phyloP scores from a whole-genome alignment of 805 yeast species.

The Ogataea sp. region DNA sequence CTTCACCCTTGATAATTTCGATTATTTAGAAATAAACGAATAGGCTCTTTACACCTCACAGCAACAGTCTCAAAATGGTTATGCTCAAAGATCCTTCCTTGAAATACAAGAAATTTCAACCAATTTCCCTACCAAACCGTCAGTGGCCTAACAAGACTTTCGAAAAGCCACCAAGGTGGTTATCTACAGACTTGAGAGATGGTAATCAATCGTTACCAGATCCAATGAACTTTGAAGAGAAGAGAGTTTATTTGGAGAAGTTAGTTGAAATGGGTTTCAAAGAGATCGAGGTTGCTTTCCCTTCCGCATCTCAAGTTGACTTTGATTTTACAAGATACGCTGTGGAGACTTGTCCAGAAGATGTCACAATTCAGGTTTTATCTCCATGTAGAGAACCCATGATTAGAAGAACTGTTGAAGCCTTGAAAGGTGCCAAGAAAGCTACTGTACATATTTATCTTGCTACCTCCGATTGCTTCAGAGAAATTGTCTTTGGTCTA shows the following conservation, averaged over 20 bases:
- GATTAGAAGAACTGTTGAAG: constrained; percentile 62
- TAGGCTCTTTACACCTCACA: too few species aligned
- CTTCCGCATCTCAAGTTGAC: constrained; percentile 73
- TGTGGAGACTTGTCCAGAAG: constrained; percentile 65
- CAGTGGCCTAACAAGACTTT: constrained; percentile 62
- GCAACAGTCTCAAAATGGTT: constrained; percentile 9
- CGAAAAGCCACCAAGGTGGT: constrained; percentile 68
- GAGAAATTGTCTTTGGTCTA: constrained; percentile 63
- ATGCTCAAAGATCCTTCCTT: constrained; percentile 52
- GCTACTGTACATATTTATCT: constrained; percentile 73
- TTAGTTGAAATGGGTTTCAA: constrained; percentile 69
- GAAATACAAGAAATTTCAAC: constrained; percentile 53
- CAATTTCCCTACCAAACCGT: constrained; percentile 50
- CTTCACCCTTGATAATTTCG: too few species aligned
- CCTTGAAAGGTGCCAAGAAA: constrained; percentile 63
- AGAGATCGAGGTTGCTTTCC: constrained; percentile 79
- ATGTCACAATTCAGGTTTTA: constrained; percentile 69
- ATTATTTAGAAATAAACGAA: too few species aligned
- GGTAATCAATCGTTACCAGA: constrained; percentile 83
- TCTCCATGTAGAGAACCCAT: constrained; percentile 72
- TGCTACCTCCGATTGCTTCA: constrained; percentile 69
- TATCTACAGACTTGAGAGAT: constrained; percentile 75
- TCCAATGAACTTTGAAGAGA: constrained; percentile 79
- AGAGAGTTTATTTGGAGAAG: constrained; percentile 60
- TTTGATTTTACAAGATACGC: constrained; percentile 76